phyloP scores from a whole-genome alignment of 2,329 filamentous ascomycete species.

The Cladophialophora chaetospira region DNA sequence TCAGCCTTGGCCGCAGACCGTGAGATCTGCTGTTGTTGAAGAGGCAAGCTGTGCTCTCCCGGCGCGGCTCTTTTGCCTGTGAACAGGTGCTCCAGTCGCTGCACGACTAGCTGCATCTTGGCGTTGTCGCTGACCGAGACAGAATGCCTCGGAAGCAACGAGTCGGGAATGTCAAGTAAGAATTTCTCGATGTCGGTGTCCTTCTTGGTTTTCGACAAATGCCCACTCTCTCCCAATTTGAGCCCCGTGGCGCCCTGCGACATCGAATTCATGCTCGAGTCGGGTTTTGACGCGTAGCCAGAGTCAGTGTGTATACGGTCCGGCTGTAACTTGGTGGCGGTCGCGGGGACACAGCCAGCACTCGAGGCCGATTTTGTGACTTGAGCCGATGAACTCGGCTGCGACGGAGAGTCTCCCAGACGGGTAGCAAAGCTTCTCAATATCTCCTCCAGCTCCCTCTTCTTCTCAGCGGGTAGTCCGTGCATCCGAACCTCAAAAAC shows the following conservation, averaged over 20 bases:
- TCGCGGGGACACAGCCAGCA: not conserved
- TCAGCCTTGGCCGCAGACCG: slow-evolving; percentile 52
- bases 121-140: slow-evolving; percentile 67
- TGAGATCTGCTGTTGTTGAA: slow-evolving; percentile 61
- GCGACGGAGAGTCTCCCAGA: slow-evolving; percentile 20
- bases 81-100: slow-evolving; percentile 76
- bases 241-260: slow-evolving; percentile 10
- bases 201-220: slow-evolving; percentile 31
- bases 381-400: slow-evolving; percentile 16
- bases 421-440: slow-evolving; percentile 62
- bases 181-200: slow-evolving; percentile 69
- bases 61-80: slow-evolving; percentile 63
- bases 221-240: slow-evolving; percentile 2
- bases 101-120: slow-evolving; percentile 75
- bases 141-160: slow-evolving; percentile 63
- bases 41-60: slow-evolving; percentile 51
- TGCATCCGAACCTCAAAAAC: slow-evolving; percentile 83
- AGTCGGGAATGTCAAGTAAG: slow-evolving; percentile 70
- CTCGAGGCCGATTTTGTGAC: slow-evolving; percentile 14
- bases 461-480: slow-evolving; percentile 70
- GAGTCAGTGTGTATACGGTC: slow-evolving; percentile 31
- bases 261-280: slow-evolving; percentile 25
- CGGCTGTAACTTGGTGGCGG: not conserved
- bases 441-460: slow-evolving; percentile 72
- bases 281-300: slow-evolving; percentile 45